Base-by-base conservation (phyloP, 345 rosid species). In the Brassica rapa region DNA sequence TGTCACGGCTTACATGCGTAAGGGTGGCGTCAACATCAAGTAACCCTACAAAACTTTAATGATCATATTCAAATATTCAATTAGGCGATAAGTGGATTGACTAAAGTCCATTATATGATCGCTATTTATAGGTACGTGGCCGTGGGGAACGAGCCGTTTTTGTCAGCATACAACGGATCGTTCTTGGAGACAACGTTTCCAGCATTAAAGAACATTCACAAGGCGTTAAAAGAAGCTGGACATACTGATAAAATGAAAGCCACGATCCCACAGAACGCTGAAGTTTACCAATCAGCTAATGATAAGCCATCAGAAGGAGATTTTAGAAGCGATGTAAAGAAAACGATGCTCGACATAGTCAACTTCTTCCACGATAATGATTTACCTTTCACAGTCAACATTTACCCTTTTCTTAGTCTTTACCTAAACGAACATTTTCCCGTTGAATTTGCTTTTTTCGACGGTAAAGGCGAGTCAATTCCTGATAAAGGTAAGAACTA, bases 121-220 rank as follows among this genome's bases (percentile, higher is more conserved):
- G 19, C 7, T 6, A 51, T 51, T 51, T 51, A 33, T 77, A 94
- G 98, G 64, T 89, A 93, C 8, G 98, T 95, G 6, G 93, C 96
- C 0, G 96, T 91, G 2, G 98, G 98, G 15, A 93, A 96, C 21
- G 97, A 96, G 62, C 96, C 98, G 3, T 91, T 96, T 79, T 81
- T 93, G 86, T 35, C 70, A 11, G 76, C 88, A 16, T 96, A 89
- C 91, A 87, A 90, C 1, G 89, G 86, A n/a, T 51, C 89, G 1
- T 87, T 68, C 70, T 27, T 60, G 11, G 77, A 88, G 2, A 68
- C 82, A 3, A 83, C 86, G 0, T 74, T 86, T 30, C 98, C 98
- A 0, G 98, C 97, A 0, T 41, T 93, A 62, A 75, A 83, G 69
- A 89, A 91, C 86, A 71, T 96, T 35, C 94, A 93, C 68, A 86